Evolutionary conservation across 164 flowering plant genomes (phyloP).

Genomic region (Paratinospora sagittata): DNA sequence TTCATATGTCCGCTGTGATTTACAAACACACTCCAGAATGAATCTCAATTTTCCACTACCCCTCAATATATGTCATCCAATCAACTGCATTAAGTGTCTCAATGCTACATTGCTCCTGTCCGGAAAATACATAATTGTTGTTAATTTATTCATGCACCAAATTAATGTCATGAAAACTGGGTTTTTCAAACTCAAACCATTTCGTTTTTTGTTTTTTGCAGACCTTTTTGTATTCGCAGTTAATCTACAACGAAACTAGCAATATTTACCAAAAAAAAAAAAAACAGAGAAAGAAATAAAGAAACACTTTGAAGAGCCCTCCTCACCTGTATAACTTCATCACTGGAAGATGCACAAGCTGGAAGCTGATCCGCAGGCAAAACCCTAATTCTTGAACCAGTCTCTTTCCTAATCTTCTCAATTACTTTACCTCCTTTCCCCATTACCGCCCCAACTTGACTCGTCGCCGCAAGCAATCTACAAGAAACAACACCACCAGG

Average conservation of each 20-base stretch:
- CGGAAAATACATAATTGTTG: background rate
- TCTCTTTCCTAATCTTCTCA: constrained; percentile 65
- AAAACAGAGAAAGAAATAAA: too few species aligned
- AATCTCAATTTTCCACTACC: background rate
- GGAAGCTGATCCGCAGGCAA: constrained; percentile 43
- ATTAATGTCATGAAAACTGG: background rate
- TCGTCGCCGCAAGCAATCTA: constrained; percentile 51
- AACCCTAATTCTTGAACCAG: constrained; percentile 59
- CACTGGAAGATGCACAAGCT: constrained; percentile 37
- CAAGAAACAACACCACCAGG: constrained; percentile 42
- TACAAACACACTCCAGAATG: background rate
- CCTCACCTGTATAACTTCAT: constrained; percentile 75
- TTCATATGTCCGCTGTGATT: background rate
- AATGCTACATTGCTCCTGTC: background rate
- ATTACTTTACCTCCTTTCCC: constrained; percentile 78
- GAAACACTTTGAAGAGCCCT: constrained; percentile 5
- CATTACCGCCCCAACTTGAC: constrained; percentile 59
- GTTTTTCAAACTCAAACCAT: too few species aligned
- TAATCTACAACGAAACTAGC: too few species aligned
- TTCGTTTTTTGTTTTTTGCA: too few species aligned
- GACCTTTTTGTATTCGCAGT: too few species aligned
- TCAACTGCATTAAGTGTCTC: background rate
- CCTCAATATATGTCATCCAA: background rate
- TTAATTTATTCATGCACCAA: background rate
- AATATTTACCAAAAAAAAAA: background rate